phyloP scores from a whole-genome alignment of 2,329 filamentous ascomycete species.

The Colletotrichum sp. region DNA sequence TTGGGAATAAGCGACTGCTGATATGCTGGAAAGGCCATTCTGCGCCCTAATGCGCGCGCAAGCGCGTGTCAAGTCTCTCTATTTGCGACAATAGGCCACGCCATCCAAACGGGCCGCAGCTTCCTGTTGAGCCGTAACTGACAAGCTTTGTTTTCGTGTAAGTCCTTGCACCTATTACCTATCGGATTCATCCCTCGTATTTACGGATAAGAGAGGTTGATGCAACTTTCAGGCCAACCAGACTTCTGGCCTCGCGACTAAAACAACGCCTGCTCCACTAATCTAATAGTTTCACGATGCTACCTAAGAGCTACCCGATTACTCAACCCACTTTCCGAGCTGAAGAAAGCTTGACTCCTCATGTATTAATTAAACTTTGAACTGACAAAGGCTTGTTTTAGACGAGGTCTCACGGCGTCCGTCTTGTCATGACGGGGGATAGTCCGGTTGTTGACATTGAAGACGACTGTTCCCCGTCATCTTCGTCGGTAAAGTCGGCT shows the following conservation, averaged over 20 bases:
- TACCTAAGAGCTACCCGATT: not conserved
- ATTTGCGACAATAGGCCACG: not conserved
- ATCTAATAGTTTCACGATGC: not conserved
- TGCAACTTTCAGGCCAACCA: not conserved
- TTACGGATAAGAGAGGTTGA: not conserved
- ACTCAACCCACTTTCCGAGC: not conserved
- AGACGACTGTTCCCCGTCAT: slow-evolving; percentile 21
- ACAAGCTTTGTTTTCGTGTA: not conserved
- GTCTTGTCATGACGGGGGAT: not conserved
- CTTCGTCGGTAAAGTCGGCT: slow-evolving; percentile 29
- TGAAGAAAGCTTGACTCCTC: not conserved
- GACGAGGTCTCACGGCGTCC: not conserved
- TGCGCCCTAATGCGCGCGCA: not conserved
- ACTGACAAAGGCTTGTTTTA: not conserved
- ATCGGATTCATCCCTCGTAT: not conserved
- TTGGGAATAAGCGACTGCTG: not conserved
- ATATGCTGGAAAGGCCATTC: not conserved
- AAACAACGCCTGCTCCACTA: not conserved
- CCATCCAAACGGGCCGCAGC: not conserved
- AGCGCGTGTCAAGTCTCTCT: not conserved
- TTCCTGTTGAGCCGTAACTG: not conserved
- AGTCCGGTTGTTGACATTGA: not conserved
- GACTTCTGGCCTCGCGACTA: not conserved
- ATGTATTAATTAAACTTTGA: not conserved
- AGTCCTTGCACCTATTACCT: not conserved